Evolutionary conservation across 805 yeast genomes (phyloP).

Genomic region (Candida mattraensis): DNA sequence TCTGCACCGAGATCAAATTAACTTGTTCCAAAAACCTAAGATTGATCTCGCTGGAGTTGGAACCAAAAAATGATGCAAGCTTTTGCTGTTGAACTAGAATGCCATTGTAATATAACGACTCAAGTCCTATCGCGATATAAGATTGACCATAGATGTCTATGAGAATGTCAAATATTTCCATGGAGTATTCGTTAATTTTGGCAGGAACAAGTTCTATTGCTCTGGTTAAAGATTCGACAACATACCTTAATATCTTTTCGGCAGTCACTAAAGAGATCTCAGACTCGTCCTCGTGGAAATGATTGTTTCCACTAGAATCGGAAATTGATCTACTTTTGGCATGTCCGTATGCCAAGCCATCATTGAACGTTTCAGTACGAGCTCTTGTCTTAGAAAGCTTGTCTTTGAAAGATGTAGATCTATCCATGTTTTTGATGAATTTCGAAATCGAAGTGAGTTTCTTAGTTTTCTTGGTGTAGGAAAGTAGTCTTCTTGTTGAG

Average conservation of each 20-base stretch:
- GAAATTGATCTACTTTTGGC: conserved; percentile 4
- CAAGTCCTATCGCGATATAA: conserved; percentile 74
- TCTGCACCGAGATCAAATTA: conserved; percentile 27
- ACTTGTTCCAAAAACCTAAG: conserved; percentile 25
- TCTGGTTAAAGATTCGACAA: conserved; percentile 77
- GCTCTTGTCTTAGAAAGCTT: conserved; percentile 20
- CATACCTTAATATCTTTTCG: conserved; percentile 63
- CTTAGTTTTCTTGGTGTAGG: conserved; percentile 22
- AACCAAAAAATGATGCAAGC: conserved; percentile 28
- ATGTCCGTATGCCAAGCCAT: conserved; percentile 10
- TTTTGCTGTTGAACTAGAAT: conserved; percentile 28
- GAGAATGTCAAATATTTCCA: conserved; percentile 66
- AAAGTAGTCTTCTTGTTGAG: conserved; percentile 14
- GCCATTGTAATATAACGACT: conserved; percentile 51
- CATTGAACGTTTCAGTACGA: conserved; percentile 7
- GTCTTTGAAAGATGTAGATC: conserved; percentile 38
- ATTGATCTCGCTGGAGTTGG: conserved; percentile 19
- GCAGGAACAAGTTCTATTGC: conserved; percentile 69
- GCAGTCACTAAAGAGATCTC: conserved; percentile 46
- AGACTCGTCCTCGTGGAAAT: conserved; percentile 11
- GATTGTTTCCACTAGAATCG: conserved; percentile 11
- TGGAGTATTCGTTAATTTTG: conserved; percentile 58
- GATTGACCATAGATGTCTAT: conserved; percentile 69
- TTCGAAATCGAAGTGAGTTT: conserved; percentile 32
- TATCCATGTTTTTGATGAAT: conserved; percentile 54